Base-by-base conservation (phyloP, 2,329 filamentous ascomycete species). In the Furcasterigmium furcatum region DNA sequence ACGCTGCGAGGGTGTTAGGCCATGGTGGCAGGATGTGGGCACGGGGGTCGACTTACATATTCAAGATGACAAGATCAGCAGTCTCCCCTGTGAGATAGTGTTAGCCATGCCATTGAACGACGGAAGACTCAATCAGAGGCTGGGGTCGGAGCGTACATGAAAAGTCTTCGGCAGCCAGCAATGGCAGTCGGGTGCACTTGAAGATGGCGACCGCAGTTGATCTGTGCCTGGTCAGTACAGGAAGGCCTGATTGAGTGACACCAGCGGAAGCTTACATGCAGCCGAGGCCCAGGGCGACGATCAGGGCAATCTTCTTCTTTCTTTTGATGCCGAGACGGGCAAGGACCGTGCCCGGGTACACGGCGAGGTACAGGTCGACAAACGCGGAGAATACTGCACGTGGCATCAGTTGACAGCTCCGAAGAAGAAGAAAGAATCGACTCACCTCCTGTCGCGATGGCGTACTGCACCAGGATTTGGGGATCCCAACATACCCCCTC, bases 11-110 rank as follows among this genome's bases (percentile, higher is more conserved):
- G 5, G 14, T 19, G n/a, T 16, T 16, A n/a, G n/a, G 3, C 12
- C 9, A 1, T 16, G 13, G 27, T 3, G 27, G 4, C 10, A 9
- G 7, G 4, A n/a, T 39, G 34, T 14, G 18, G 13, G 5, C 12
- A 8, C 10, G 24, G 25, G 22, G 24, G 5, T 13, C 0, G 9
- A 42, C 55, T 58, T 60, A 72, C 68, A 64, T 60, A 6, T 71
- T 73, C 71, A 71, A 75, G 22, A 73, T 63, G 2, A 72, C 60
- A 4, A 73, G 56, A n/a, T 71, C 67, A 0, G 63, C 62, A 4
- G 67, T 71, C 18, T 64, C 61, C 38, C 60, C 56, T 63, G 39
- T 8, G 16, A n/a, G n/a, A n/a, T 9, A 4, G 10, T 13, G 22
- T 22, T 22, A 16, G 2, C 38, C 22, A 13, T 6, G 19, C 4